Base-by-base conservation (phyloP, 371 early-diverging fungal species). In the Circinella umbellata region DNA sequence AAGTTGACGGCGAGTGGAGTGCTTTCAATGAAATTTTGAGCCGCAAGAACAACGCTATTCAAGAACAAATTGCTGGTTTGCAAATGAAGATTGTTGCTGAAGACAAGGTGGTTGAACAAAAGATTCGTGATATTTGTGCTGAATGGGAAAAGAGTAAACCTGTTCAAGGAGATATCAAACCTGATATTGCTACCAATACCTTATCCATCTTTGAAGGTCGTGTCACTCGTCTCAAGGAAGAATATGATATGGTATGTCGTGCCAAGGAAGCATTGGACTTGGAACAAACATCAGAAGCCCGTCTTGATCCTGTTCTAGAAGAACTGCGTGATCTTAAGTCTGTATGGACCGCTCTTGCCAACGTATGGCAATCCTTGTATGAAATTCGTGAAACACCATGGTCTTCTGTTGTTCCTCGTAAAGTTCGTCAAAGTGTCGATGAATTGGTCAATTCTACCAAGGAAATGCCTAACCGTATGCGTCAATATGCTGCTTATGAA, bases 61-160 rank as follows among this genome's bases (percentile, higher is more conserved):
- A 97, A 76, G 95, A 96, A 63, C 98, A 98, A 76, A 89, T 96
- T 73, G 94, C 94, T 61, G 94, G 90, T 35, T 75, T 97, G 63
- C 96, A 96, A 83, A 86, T 89, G 86, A 95, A 96, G 90, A 95
- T 96, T 77, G 87, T 92, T 34, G 88, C 90, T 4, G 95, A 99
- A 75, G 98, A 98, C 80, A 90, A 91, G 75, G 80, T 90, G 0
- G 90, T 97, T 5, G 94, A 94, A 62, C 87, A 89, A 69, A 94
- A 94, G 77, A 95, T 97, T 72, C 86, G 88, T n/a, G 91, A 93
- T 38, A 88, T 96, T 64, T 81, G 92, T 61, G 84, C 81, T 10
- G 97, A 98, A 76, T 99, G 99, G 99, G 96, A 95, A 67, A 90
- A 91, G 76, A 86, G 76, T 76, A 99, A 98, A 78, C 99, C 99